Evolutionary conservation across 257 asterid species (phyloP), one percentile per base, ranked within the genome.

Genomic region (Rehmannia glutinosa): DNA sequence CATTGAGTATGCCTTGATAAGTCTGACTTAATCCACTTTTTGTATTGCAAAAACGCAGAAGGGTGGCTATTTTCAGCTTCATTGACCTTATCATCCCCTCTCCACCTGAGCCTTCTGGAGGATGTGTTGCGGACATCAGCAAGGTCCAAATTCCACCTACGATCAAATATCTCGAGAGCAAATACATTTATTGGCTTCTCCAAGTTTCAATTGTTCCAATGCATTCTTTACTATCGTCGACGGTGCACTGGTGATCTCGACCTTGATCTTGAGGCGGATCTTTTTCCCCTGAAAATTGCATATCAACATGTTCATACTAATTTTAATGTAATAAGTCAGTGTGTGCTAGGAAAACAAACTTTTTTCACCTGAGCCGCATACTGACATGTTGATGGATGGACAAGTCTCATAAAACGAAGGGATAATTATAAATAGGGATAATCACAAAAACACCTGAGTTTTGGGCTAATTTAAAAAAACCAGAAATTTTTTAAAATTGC

Each of bases 201-300:
- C 24, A 2, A 1, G 64, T 30, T 38, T 24, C 53, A 52, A 16
- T 33, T 33, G 23, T 28, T 51, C 27, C 30, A 43, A 16, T 4
- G 35, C 56, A 28, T 17, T 12, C 41, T 19, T 33, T 21, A 62
- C 80, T 83, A 81, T 39, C 91, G 81, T 58, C 81, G 81, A 62
- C 89, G 76, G 24, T 73, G 95, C 41, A 55, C 80, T 20, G 97
- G 99, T 6, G 99, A 93, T 77, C 88, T 87, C 42, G 96, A 89
- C 78, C 88, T 78, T 32, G 91, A 82, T 25, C 24, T 62, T 43
- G 93, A 84, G 5, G 74, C 68, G 41, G 92, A 78, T 75, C 81
- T 83, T 77, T 74, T 85, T 32, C 86, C 82, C 96, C 99, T 88
- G 88, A 64, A 50, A 77, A 13, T 72, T 62, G 61, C 49, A 79